Base-by-base conservation (phyloP, 441 rosid species). In the Biscutella laevigata region DNA sequence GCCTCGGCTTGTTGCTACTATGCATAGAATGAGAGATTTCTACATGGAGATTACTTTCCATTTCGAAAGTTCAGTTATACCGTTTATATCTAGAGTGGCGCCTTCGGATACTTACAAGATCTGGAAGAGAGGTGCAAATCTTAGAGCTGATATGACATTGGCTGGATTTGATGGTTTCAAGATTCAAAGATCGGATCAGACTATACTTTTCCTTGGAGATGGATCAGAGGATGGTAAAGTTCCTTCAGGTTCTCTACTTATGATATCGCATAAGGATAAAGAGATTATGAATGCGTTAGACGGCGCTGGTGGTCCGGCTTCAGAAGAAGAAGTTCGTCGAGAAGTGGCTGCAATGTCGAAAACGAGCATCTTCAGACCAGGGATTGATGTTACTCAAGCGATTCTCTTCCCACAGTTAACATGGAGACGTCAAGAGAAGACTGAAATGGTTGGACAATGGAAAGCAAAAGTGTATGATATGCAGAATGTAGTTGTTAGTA, bases 91-190 rank as follows among this genome's bases (percentile, higher is more conserved):
- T 2, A 78, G 95, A 68, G 84, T 92, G 40, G 99, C 95, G 4
- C 97, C 99, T 51, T 92, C 99, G 3, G 99, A 92, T 71, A 92
- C 99, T 13, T 92, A 92, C 66, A 92, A 84, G 71, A 86, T 92
- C 61, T 92, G 97, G 97, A 92, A 92, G 67, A 74, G 87, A 27
- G 99, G 97, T 21, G 92, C 95, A 1, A 92, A 92, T 67, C 75
- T 92, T 67, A 78, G 99, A 62, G 99, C 99, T 0, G 99, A 92
- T 73, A 92, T 88, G 97, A 86, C 97, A 37, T 54, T 92, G 71
- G 97, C 99, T 19, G 99, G 97, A 3, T 88, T 92, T 32, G 97
- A 92, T 14, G 99, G 99, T 30, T 81, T 92, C 47, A 74, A 80
- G 75, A 86, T 92, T 57, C 99, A 92, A 42, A 77, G 97, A 9